Conservation (phyloP, 2,329 filamentous ascomycete species). For the Coniochaeta sp. region DNA sequence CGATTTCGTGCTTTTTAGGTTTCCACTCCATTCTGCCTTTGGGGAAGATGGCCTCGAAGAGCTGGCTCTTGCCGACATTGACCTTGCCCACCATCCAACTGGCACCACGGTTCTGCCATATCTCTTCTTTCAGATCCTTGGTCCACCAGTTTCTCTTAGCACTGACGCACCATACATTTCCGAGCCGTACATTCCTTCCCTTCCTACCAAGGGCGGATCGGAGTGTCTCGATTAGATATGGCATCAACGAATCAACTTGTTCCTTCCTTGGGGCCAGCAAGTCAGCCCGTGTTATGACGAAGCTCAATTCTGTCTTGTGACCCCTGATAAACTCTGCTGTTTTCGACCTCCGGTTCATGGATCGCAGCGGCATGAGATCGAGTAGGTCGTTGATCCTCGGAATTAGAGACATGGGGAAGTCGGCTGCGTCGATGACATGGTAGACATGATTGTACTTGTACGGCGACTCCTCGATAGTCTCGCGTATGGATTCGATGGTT, state of each 20-base stretch:
- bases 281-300: slow-evolving; percentile 86
- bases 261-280: slow-evolving; percentile 76
- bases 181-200: slow-evolving; percentile 67
- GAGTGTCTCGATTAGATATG: slow-evolving; percentile 70
- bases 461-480: slow-evolving; percentile 82
- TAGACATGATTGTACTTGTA: slow-evolving; percentile 92
- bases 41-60: slow-evolving; percentile 83
- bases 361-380: slow-evolving; percentile 64
- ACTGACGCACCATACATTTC: slow-evolving; percentile 82
- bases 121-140: slow-evolving; percentile 73
- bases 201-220: slow-evolving; percentile 64
- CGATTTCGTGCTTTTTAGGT: slow-evolving; percentile 25
- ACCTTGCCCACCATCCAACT: slow-evolving; percentile 98
- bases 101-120: slow-evolving; percentile 75
- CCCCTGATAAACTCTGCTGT: slow-evolving; percentile 57
- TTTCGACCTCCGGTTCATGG: slow-evolving; percentile 71
- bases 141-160: slow-evolving; percentile 89
- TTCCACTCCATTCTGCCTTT: slow-evolving; percentile 51
- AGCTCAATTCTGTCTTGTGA: slow-evolving; percentile 70
- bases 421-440: slow-evolving; percentile 88
- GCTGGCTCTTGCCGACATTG: slow-evolving; percentile 92
- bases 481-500: slow-evolving; percentile 68
- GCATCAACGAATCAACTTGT: slow-evolving; percentile 80
- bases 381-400: slow-evolving; percentile 67
- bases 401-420: slow-evolving; percentile 91